Base-by-base conservation (phyloP, 257 asterid species). In the Capsicum rhomboideum region DNA sequence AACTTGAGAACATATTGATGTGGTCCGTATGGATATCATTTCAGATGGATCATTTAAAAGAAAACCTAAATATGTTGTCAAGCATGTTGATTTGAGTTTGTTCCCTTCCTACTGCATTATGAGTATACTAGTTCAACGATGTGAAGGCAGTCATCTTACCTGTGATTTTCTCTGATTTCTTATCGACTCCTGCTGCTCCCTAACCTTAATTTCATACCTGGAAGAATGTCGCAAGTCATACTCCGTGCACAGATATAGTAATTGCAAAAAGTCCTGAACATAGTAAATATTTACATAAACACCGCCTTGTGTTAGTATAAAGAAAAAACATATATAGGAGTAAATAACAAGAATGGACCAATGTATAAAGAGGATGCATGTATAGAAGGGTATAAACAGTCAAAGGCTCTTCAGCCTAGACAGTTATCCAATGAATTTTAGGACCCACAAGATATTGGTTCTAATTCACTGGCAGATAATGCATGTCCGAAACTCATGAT, bases 171-270 rank as follows among this genome's bases (percentile, higher is more conserved):
- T 94, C 93, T 97, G 95, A 84, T 89, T 90, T 90, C 98, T 92
- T 28, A 95, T 91, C 84, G 71, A 87, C 88, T 92, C 96, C 90
- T 95, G 98, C 86, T 93, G 99, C 80, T 97, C 99, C 86, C 97
- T 90, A 68, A 97, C 50, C 91, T 97, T 95, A 29, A 97, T 97
- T 86, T 97, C 98, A 84, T 97, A 97, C 95, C 99, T 95, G 96
- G 86, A 79, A 89, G 83, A 86, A 86, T 50, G 75, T 56, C 16
- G 69, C 53, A 77, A 50, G 56, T 71, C 82, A 81, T 58, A 54
- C 54, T 74, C 67, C 21, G 6, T 54, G 42, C 63, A 46, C 9
- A 68, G 13, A 71, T 67, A 78, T 67, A 37, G 34, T 79, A 56
- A 69, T 46, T 26, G 10, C 81, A 77, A 21, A 77, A 21, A 77